Evolutionary conservation across 257 asterid genomes (phyloP), one percentile per base, ranked within the genome.

Genomic region (Vinca minor): DNA sequence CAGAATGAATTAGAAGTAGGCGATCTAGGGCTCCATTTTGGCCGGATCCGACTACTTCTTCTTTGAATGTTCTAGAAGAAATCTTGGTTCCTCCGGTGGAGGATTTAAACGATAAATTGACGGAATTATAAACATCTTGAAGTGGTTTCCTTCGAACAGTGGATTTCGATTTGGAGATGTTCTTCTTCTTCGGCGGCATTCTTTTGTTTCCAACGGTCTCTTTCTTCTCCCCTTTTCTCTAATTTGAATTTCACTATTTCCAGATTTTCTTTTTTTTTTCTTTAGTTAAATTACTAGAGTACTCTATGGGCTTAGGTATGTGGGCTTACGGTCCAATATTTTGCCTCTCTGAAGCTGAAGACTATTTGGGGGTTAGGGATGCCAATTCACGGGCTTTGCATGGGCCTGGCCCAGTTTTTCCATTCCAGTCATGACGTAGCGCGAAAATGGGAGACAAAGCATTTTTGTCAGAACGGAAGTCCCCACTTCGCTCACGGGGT

Each of bases 1-100:
- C 86, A 65, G 95, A 85, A 65, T 86, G 96, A 6, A 82, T 82
- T 49, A 85, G 81, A 64, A 84, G 83, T 69, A 93, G 91, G 35
- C 84, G 87, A 66, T 89, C 95, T 56, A 84, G 88, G n/a, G 55
- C 58, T 35, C 32, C 71, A 59, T 45, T 31, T 21, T 68, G 74
- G 59, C 69, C 78, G n/a, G n/a, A n/a, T 15, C 74, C 77, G 44
- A 17, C 60, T 7, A 70, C 67, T 35, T 70, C 78, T 50, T 25
- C 69, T 39, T 53, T n/a, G 47, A 7, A 25, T 8, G 39, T 47
- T 13, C 10, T 56, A 32, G 70, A n/a, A n/a, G n/a, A n/a, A 31
- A 35, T 54, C 29, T 63, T 56, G 56, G 41, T 56, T 31, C n/a
- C n/a, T n/a, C n/a, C n/a, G n/a, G n/a, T 44, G 25, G 55, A 11